Percentiles rank a stretch among this genome's conserved stretches.
Evolutionary conservation across 139 green algal genomes (phyloP).

Genomic region (Pleodorina starrii): DNA sequence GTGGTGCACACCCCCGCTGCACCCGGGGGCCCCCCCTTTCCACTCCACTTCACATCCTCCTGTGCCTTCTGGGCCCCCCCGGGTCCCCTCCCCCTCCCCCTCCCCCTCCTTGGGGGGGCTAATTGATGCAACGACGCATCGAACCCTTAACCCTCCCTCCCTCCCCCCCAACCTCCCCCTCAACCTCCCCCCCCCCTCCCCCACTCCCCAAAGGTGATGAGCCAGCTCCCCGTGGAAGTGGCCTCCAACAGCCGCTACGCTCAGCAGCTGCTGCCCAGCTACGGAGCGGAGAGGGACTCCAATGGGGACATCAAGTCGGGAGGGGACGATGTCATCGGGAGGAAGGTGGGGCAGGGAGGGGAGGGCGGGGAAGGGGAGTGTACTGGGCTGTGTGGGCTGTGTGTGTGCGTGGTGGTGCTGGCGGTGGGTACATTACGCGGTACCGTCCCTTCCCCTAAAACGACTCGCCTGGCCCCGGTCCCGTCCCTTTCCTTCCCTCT

Average conservation of each 20-base stretch:
- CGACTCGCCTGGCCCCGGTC: no score
- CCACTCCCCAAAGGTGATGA: slow-evolving; percentile 34
- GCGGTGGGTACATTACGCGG: no score
- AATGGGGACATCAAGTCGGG: not conserved
- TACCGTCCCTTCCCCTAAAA: no score
- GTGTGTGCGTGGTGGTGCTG: no score
- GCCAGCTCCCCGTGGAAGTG: slow-evolving; percentile 54
- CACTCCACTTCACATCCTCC: no score
- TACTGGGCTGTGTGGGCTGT: no score
- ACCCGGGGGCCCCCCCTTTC: no score
- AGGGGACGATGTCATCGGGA: slow-evolving; percentile 34
- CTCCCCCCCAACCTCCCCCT: not conserved
- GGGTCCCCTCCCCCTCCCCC: not conserved
- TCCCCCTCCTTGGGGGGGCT: not conserved
- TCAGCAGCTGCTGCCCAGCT: slow-evolving; percentile 38
- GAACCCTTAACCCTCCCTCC: not conserved
- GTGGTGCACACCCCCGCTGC: no score
- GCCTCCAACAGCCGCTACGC: slow-evolving; percentile 38
- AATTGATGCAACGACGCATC: no score
- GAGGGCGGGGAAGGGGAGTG: no score
- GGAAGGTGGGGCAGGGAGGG: slow-evolving; percentile 22
- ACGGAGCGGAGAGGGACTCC: not conserved
- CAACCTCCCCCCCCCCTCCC: not conserved
- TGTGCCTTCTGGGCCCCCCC: no score
- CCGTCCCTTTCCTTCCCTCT: no score